Evolutionary conservation across 257 asterid species (phyloP).

Genomic region (Solanum chiquidenum): DNA sequence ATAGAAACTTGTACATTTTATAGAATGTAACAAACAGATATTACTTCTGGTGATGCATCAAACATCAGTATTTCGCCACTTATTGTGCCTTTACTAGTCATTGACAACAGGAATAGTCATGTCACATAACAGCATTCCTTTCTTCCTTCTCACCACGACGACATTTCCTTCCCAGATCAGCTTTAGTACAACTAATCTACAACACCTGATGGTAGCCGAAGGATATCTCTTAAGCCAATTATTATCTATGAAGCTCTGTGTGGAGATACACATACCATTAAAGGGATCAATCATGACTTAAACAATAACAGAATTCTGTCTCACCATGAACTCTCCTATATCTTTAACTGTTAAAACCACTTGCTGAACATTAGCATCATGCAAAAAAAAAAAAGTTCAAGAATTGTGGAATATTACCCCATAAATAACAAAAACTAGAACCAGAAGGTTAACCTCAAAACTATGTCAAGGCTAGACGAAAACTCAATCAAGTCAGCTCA

Average conservation of each 20-base stretch:
- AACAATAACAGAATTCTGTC: background rate
- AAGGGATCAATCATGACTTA: background rate
- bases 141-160: background rate
- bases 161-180: background rate
- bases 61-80: background rate
- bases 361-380: background rate
- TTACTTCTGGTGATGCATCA: background rate
- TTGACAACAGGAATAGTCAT: background rate
- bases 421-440: background rate
- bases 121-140: background rate
- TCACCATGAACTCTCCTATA: background rate
- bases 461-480: background rate
- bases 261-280: too few species aligned
- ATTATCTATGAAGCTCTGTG: background rate
- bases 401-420: background rate
- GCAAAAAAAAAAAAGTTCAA: background rate
- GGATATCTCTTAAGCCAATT: background rate
- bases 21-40: background rate
- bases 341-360: background rate
- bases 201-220: background rate
- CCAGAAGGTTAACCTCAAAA: slow-evolving; percentile 5
- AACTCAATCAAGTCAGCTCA: slow-evolving; percentile 3
- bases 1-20: background rate
- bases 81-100: background rate
- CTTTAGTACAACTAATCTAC: background rate